A percentile compares a stretch with the other conserved stretches of the same genome.
Evolutionary conservation across 495 filamentous ascomycete species (phyloP).

Genomic region (Penicillium turbatum): DNA sequence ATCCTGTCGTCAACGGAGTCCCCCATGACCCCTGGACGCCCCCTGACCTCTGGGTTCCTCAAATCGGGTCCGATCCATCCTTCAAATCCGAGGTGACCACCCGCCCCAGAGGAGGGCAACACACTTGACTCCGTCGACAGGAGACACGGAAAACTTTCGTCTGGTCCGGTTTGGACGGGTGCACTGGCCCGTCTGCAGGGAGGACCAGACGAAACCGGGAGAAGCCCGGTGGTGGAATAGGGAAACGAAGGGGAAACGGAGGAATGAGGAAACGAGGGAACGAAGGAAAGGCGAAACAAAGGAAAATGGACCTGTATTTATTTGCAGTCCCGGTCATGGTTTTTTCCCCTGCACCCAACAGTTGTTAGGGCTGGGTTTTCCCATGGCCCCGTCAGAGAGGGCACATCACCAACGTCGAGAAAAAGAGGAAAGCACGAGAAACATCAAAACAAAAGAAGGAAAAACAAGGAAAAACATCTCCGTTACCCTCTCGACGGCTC

Average conservation of each 20-base stretch:
- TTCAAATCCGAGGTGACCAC: neutral
- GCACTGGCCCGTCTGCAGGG: neutral
- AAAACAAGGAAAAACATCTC: neutral
- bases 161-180: neutral
- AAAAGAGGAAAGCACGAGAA: too few species aligned
- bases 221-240: neutral
- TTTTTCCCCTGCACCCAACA: conserved; percentile 2
- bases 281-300: neutral
- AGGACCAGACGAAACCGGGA: neutral
- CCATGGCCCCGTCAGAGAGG: neutral
- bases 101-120: neutral
- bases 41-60: neutral
- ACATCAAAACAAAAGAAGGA: neutral
- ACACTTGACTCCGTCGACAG: neutral
- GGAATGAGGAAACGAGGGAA: too few species aligned
- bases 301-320: neutral
- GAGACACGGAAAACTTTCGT: neutral
- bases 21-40: neutral
- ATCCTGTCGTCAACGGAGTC: neutral
- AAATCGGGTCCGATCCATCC: neutral
- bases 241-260: neutral
- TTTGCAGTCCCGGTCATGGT: conserved; percentile 1
- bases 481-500: neutral
- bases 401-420: neutral
- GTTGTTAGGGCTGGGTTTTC: conserved; percentile 2